Evolutionary conservation across 2,329 filamentous ascomycete species (phyloP).

Genomic region (Diplocarpon rosae): DNA sequence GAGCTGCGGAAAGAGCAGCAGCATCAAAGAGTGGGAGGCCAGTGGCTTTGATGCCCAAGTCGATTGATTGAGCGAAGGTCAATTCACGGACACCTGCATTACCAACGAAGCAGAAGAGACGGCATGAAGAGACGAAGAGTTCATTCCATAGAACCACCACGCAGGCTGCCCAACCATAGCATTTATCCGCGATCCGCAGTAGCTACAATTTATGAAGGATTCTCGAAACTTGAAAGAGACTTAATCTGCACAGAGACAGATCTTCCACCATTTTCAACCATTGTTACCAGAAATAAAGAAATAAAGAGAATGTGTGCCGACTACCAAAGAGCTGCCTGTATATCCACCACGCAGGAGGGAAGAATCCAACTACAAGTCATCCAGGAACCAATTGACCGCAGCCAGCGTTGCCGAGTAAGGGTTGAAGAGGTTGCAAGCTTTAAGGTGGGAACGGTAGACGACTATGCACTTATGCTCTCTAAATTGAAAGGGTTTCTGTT

Average conservation of each 20-base stretch:
- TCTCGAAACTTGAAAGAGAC: background rate
- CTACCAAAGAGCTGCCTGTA: background rate
- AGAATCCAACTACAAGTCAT: background rate
- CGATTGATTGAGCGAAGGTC: no score
- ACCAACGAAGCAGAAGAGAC: background rate
- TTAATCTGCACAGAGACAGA: background rate
- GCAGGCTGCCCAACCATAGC: background rate
- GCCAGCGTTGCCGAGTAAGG: background rate
- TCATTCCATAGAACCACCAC: background rate
- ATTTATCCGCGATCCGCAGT: background rate
- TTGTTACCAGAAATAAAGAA: background rate
- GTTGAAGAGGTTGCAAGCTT: background rate
- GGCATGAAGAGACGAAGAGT: background rate
- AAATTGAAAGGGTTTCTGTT: background rate
- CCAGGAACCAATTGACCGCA: background rate
- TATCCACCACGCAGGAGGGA: constrained; percentile 1
- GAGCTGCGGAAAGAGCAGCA: background rate
- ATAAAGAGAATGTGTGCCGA: background rate
- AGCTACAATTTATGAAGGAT: background rate
- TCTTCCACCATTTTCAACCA: background rate
- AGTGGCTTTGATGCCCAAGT: background rate
- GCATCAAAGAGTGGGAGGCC: background rate
- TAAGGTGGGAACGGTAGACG: background rate
- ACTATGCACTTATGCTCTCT: background rate
- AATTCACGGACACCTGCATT: background rate